phyloP scores from a whole-genome alignment of 2,329 filamentous ascomycete genomes.

The Metarhizium brunneum region DNA sequence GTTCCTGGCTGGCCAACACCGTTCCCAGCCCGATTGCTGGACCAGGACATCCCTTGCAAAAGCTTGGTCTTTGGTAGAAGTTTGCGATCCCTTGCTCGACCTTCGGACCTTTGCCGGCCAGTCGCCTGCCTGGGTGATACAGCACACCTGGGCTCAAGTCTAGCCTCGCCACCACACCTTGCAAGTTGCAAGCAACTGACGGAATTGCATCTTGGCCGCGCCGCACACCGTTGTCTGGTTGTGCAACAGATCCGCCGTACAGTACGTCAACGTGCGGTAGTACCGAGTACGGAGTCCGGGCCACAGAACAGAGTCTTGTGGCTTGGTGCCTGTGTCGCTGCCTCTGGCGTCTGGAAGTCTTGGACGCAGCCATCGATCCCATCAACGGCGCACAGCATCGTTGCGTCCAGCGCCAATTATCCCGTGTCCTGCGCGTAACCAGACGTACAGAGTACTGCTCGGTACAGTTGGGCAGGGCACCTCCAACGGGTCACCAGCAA shows the following conservation, averaged over 20 bases:
- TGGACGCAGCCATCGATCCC: background rate
- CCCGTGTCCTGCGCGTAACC: too few relatives aligned
- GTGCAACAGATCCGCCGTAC: background rate
- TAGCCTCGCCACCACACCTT: slow-evolving; percentile 1
- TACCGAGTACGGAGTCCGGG: background rate
- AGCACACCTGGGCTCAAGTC: background rate
- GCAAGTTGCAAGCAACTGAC: background rate
- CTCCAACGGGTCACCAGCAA: background rate
- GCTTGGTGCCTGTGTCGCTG: background rate
- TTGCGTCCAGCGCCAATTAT: too few relatives aligned
- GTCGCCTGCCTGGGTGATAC: background rate
- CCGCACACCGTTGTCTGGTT: background rate
- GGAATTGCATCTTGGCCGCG: slow-evolving; percentile 1
- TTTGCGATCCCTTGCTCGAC: slow-evolving; percentile 1
- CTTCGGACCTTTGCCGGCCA: slow-evolving; percentile 3
- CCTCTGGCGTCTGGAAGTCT: background rate
- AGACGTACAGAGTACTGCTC: too few relatives aligned
- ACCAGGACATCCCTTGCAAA: background rate
- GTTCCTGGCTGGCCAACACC: background rate
- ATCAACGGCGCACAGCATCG: background rate
- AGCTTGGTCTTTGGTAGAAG: background rate
- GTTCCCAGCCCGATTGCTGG: background rate
- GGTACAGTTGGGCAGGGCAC: background rate
- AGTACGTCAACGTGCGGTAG: background rate
- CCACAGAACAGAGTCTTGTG: background rate